phyloP scores from a whole-genome alignment of 1,139 yeast species.

The Suhomyces ambrosiae region DNA sequence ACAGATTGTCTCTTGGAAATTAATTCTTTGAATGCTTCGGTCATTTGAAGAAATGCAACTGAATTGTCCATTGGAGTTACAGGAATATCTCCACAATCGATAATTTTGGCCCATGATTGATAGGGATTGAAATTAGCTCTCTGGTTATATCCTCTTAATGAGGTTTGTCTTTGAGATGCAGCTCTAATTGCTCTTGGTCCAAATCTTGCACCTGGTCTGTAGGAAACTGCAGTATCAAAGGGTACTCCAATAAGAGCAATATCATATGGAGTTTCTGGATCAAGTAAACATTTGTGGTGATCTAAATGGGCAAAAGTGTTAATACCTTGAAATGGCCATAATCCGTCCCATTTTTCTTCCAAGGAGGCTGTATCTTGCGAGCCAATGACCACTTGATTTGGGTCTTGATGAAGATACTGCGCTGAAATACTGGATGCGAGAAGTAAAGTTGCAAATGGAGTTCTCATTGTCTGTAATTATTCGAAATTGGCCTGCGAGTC shows the following conservation, averaged over 20 bases:
- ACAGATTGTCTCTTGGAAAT: slow-evolving; percentile 34
- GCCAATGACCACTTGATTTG: slow-evolving; percentile 6
- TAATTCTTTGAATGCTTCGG: slow-evolving; percentile 63
- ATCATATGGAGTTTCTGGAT: slow-evolving; percentile 53
- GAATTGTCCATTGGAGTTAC: slow-evolving; percentile 75
- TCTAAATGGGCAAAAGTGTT: slow-evolving; percentile 75
- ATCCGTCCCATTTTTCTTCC: slow-evolving; percentile 60
- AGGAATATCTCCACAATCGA: slow-evolving; percentile 85
- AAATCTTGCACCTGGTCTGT: slow-evolving; percentile 76
- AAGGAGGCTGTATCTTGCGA: slow-evolving; percentile 24
- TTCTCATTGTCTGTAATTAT: slow-evolving; percentile 5
- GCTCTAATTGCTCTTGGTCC: slow-evolving; percentile 77
- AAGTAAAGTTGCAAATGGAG: neutral
- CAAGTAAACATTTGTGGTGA: slow-evolving; percentile 55
- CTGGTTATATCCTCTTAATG: slow-evolving; percentile 67
- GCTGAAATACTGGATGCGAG: slow-evolving; percentile 6
- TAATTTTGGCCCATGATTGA: slow-evolving; percentile 62
- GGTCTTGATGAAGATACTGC: slow-evolving; percentile 1
- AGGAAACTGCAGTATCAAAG: slow-evolving; percentile 75
- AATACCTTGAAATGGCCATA: slow-evolving; percentile 71
- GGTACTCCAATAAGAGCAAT: slow-evolving; percentile 76
- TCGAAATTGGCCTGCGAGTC: neutral
- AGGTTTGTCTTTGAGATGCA: slow-evolving; percentile 72
- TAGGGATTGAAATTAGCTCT: slow-evolving; percentile 70
- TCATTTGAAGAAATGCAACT: slow-evolving; percentile 72